Evolutionary conservation across 208 protist species (phyloP).

Genomic region (Porcisia hertigi): DNA sequence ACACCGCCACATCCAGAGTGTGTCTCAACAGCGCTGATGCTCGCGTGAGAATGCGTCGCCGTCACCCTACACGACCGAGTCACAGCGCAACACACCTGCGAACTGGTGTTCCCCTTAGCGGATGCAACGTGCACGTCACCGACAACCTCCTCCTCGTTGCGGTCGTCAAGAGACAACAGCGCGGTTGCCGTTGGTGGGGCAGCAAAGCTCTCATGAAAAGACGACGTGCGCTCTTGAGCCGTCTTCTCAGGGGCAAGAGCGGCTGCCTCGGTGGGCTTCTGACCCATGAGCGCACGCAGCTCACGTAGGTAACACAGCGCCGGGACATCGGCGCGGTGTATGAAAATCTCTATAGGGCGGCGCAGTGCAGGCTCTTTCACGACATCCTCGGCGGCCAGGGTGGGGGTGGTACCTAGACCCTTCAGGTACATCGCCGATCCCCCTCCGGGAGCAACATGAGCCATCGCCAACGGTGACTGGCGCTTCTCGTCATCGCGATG

Average conservation of each 20-base stretch:
- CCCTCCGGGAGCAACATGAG: not conserved
- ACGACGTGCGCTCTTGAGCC: not conserved
- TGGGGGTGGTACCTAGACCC: not conserved
- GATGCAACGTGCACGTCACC: not conserved
- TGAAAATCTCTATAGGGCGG: slow-evolving; percentile 38
- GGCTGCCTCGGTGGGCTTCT: not conserved
- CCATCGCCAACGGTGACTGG: not conserved
- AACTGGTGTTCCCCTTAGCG: not conserved
- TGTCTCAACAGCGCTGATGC: too few relatives aligned
- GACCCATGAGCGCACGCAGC: slow-evolving; percentile 43
- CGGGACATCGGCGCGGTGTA: slow-evolving; percentile 53
- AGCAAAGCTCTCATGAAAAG: not conserved
- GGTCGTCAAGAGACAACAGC: slow-evolving; percentile 1
- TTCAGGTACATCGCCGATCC: not conserved
- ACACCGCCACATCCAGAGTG: not conserved
- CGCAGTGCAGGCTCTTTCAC: slow-evolving; percentile 29
- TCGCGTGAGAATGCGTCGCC: not conserved
- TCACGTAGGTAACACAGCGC: slow-evolving; percentile 66
- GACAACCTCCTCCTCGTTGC: not conserved
- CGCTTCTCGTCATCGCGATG: not conserved
- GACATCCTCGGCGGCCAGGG: slow-evolving; percentile 5
- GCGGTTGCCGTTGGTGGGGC: not conserved
- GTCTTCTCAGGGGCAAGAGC: not conserved
- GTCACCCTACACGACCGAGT: not conserved
- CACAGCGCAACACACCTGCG: not conserved